Conservation (phyloP, 192 early-diverging fungal genomes). For the Helicostylum pulchrum region DNA sequence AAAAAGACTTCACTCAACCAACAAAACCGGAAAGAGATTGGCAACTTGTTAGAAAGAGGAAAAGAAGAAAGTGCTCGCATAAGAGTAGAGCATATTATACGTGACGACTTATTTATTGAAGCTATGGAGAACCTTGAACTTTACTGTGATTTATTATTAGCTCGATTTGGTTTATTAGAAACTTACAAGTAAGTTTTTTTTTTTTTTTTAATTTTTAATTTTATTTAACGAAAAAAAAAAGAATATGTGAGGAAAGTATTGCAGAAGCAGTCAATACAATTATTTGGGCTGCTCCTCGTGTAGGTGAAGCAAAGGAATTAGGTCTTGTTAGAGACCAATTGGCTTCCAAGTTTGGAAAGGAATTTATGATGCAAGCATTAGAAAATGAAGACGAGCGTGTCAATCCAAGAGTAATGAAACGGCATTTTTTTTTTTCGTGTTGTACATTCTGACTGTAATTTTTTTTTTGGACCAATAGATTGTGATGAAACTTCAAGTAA, state of each 20-base stretch:
- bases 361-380: constrained; percentile 69
- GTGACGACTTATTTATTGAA: constrained; percentile 91
- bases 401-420: constrained; percentile 59
- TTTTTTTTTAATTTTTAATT: not conserved
- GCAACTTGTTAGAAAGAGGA: constrained; percentile 70
- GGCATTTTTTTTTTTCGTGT: not conserved
- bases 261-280: constrained; percentile 85
- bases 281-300: constrained; percentile 86
- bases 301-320: constrained; percentile 82
- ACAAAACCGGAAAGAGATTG: constrained; percentile 79
- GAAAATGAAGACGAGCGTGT: constrained; percentile 75
- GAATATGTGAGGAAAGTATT: constrained; percentile 77
- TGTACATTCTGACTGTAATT: not conserved
- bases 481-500: constrained; percentile 73
- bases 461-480: constrained; percentile 45
- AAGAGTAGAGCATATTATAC: constrained; percentile 89
- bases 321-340: constrained; percentile 72
- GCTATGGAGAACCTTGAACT: constrained; percentile 93
- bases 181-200: constrained; percentile 57
- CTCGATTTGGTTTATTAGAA: constrained; percentile 86
- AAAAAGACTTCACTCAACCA: constrained; percentile 79
- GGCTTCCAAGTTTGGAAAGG: constrained; percentile 78
- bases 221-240: constrained; percentile 15
- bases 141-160: constrained; percentile 82
- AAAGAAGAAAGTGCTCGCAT: constrained; percentile 88